A percentile compares a stretch with the other conserved stretches of the same genome.
phyloP scores from a whole-genome alignment of 495 filamentous ascomycete species.

The Hypomontagnella submonticulosa region DNA sequence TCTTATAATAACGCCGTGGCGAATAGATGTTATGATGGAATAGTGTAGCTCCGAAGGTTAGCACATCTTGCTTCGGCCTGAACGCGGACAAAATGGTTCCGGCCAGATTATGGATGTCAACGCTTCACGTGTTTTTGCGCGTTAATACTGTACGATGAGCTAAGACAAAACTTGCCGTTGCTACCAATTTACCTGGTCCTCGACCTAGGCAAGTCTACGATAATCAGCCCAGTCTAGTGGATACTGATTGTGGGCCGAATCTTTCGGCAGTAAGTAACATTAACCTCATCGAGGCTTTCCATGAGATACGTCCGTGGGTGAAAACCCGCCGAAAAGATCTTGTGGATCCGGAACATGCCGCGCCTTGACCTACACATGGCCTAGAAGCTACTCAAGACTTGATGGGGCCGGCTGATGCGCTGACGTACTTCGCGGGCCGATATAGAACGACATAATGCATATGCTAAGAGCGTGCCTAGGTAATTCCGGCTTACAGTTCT shows the following conservation, averaged over 20 bases:
- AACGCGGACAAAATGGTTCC: constrained; percentile 21
- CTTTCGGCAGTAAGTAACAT: too few relatives aligned
- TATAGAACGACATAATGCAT: constrained; percentile 25
- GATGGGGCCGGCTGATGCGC: constrained; percentile 4
- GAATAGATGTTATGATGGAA: neutral
- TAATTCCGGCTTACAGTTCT: neutral
- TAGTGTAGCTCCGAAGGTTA: constrained; percentile 7
- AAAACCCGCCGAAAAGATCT: too few relatives aligned
- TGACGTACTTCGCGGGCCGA: constrained; percentile 25
- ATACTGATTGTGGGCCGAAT: too few relatives aligned
- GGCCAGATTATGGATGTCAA: neutral
- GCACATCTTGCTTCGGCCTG: constrained; percentile 26
- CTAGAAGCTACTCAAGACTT: neutral
- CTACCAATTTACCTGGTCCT: neutral
- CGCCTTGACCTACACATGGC: too few relatives aligned
- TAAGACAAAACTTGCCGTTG: neutral
- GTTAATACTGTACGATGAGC: constrained; percentile 3
- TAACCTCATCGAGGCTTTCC: too few relatives aligned
- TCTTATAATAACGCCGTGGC: neutral
- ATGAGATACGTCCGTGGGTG: too few relatives aligned
- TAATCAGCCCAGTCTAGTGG: too few relatives aligned
- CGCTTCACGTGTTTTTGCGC: too few relatives aligned
- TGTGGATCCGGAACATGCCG: too few relatives aligned
- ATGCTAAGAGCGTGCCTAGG: constrained; percentile 4
- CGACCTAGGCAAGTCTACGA: neutral